phyloP scores from a whole-genome alignment of 331 rosid species.

The Phaseolus coccineus region DNA sequence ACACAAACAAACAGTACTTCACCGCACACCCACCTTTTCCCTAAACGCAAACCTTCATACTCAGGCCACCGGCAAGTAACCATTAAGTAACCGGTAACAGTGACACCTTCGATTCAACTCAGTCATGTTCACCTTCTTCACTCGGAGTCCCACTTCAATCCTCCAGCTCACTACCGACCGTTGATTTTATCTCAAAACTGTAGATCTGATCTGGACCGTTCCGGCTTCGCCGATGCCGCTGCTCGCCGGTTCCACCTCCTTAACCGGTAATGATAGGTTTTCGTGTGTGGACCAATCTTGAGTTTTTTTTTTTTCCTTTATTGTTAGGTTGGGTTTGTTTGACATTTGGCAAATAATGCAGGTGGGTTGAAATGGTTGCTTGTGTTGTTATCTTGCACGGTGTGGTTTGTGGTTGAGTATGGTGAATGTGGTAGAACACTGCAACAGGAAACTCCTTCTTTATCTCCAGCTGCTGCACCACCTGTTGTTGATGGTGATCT shows the following conservation, averaged over 20 bases:
- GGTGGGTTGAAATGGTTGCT: conserved; percentile 56
- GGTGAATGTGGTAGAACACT: conserved; percentile 34
- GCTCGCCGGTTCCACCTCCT: background rate
- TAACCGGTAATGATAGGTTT: conserved; percentile 46
- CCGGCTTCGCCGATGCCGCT: conserved; percentile 52
- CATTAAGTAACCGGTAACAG: background rate
- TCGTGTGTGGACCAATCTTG: background rate
- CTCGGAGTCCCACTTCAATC: conserved; percentile 33
- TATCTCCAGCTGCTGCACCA: conserved; percentile 50
- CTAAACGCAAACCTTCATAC: conserved; percentile 41
- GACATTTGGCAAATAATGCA: conserved; percentile 56
- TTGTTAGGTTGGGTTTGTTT: conserved; percentile 10
- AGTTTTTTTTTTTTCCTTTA: background rate
- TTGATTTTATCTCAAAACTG: conserved; percentile 46
- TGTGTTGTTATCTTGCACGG: conserved; percentile 49
- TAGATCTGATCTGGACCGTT: conserved; percentile 64
- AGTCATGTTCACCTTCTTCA: conserved; percentile 42
- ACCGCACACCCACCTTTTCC: conserved; percentile 1
- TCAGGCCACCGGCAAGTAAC: conserved; percentile 35
- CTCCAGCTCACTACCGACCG: conserved; percentile 40
- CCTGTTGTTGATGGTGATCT: conserved; percentile 53
- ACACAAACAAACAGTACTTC: background rate
- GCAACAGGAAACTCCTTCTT: conserved; percentile 40
- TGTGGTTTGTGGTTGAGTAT: conserved; percentile 50
- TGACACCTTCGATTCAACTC: conserved; percentile 43